Evolutionary conservation across 441 rosid genomes (phyloP), one percentile per base, ranked within the genome.

Genomic region (Populus hybrid): DNA sequence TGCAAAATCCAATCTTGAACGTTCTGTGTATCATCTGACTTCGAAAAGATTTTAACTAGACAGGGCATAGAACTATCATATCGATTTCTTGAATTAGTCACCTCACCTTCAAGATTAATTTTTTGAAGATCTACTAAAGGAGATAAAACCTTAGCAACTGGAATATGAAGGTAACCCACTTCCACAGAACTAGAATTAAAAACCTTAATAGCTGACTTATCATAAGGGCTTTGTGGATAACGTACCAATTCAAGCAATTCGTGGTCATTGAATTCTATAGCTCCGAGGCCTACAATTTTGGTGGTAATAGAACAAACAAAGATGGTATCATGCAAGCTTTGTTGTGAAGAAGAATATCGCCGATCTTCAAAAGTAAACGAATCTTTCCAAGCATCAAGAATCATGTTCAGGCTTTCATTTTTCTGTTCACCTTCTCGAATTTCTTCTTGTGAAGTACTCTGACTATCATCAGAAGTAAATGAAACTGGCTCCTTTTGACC

Each of bases 191-290:
- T 82, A 4, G 91, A 91, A 84, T 93, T 92, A 75, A 93, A 78
- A 18, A 95, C 98, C 69, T 83, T 87, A 76, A 93, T 89, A 61
- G 97, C 98, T 81, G 92, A 90, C 20, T 20, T n/a, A 77, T 93
- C 97, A 80, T 83, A 80, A 21, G 79, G 85, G 70, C 93, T 95
- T 0, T 85, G 76, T 12, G 98, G 95, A 74, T 95, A 93, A 0
- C 98, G 92, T 75, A 93, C 92, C 34, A 95, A 86, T 57, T 94
- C 93, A 59, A 95, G 97, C 87, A 89, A 70, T 77, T 95, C 95
- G 4, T 94, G 87, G 80, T 92, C 99, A 66, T 94, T 3, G 86
- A 73, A 83, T 93, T 90, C 88, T 87, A 72, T 70, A 82, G 86
- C 46, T 50, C 59, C 8, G 59, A 89, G 73, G 42, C 98, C 97